Conservation (phyloP, 140 eudicot genomes). For the Stevia rebaudiana region DNA sequence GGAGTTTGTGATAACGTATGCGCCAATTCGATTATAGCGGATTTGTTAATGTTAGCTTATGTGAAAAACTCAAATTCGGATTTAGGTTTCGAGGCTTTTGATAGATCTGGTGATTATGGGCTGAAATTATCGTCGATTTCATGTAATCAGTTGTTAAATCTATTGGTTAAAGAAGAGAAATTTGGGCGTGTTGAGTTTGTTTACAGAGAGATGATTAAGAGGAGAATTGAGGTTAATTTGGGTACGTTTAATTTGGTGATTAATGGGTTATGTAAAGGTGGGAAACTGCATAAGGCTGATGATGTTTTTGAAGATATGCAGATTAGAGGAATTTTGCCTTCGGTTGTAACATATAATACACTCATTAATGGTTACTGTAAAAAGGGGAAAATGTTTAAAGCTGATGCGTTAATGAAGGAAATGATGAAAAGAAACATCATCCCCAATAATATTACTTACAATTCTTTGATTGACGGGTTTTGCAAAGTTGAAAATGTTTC, state of each 20-base stretch:
- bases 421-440: constrained; percentile 49
- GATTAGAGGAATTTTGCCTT: constrained; percentile 50
- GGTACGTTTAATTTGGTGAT: constrained; percentile 62
- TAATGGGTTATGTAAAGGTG: constrained; percentile 72
- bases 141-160: constrained; percentile 55
- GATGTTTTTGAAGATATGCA: constrained; percentile 78
- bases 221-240: constrained; percentile 47
- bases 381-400: constrained; percentile 70
- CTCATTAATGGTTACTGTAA: constrained; percentile 68
- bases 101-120: constrained; percentile 76
- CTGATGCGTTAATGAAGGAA: constrained; percentile 68
- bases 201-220: constrained; percentile 66
- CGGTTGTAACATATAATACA: constrained; percentile 69
- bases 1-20: constrained; percentile 28
- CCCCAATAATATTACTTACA: constrained; percentile 58
- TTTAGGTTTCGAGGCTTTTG: constrained; percentile 56
- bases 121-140: constrained; percentile 50
- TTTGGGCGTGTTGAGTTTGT: constrained; percentile 43
- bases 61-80: constrained; percentile 32
- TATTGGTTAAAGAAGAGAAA: constrained; percentile 45
- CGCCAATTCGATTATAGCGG: constrained; percentile 49
- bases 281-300: constrained; percentile 58
- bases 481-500: constrained; percentile 64
- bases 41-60: constrained; percentile 47
- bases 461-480: constrained; percentile 65